phyloP scores from a whole-genome alignment of 2,329 filamentous ascomycete genomes.

The Curvularia spicifera region DNA sequence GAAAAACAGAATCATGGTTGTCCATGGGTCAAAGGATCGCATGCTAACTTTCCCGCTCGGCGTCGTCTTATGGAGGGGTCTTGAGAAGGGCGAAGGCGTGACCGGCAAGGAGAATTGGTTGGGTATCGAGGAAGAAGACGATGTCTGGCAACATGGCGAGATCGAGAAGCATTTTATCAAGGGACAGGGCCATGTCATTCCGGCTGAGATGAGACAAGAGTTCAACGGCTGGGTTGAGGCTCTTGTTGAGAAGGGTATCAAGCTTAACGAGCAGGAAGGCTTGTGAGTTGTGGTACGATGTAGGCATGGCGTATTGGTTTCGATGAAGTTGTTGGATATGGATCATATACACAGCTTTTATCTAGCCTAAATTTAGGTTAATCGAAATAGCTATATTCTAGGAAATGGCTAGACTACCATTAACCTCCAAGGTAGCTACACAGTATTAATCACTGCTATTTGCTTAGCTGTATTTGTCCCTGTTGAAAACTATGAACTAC shows the following conservation, averaged over 20 bases:
- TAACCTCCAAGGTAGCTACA: too few relatives aligned
- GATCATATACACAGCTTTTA: too few relatives aligned
- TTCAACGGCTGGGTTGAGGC: slow-evolving; percentile 70
- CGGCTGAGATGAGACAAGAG: slow-evolving; percentile 73
- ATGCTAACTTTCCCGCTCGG: slow-evolving; percentile 80
- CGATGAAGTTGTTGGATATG: too few relatives aligned
- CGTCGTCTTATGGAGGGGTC: slow-evolving; percentile 67
- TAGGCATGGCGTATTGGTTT: too few relatives aligned
- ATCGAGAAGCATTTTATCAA: slow-evolving; percentile 67
- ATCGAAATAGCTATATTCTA: too few relatives aligned
- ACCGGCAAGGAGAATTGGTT: slow-evolving; percentile 45
- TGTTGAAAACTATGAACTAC: too few relatives aligned
- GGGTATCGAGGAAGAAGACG: slow-evolving; percentile 43
- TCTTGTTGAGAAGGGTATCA: slow-evolving; percentile 61
- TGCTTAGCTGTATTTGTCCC: too few relatives aligned
- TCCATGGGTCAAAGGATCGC: slow-evolving; percentile 77
- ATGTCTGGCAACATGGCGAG: slow-evolving; percentile 50
- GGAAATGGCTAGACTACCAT: too few relatives aligned
- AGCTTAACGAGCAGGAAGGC: slow-evolving; percentile 47
- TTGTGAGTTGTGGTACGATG: slow-evolving; percentile 2
- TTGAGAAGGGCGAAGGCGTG: slow-evolving; percentile 62
- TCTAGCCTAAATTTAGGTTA: too few relatives aligned
- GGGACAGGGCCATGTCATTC: slow-evolving; percentile 75
- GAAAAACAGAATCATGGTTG: slow-evolving; percentile 73
- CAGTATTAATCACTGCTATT: too few relatives aligned